phyloP scores from a whole-genome alignment of 2,329 filamentous ascomycete genomes.

The Triangularia setosa region DNA sequence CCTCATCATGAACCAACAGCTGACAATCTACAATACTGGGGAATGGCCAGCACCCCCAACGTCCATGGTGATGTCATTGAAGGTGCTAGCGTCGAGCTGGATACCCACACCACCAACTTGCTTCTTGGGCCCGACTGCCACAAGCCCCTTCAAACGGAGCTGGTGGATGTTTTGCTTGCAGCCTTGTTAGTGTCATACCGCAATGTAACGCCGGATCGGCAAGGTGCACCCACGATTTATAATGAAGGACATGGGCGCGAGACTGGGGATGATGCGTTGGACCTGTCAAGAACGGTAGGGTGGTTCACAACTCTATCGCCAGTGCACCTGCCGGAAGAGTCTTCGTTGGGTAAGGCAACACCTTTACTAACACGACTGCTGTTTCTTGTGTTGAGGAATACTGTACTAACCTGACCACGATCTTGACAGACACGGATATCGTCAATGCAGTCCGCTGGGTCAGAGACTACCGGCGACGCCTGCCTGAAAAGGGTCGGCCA shows the following conservation, averaged over 20 bases:
- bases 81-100: constrained; percentile 11
- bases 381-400: neutral
- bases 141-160: constrained; percentile 31
- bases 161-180: constrained; percentile 38
- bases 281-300: constrained; percentile 39
- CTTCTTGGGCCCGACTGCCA: constrained; percentile 37
- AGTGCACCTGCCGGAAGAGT: constrained; percentile 23
- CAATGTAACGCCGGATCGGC: constrained; percentile 31
- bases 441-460: constrained; percentile 26
- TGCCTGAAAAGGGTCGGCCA: constrained; percentile 35
- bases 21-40: constrained; percentile 26
- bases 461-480: constrained; percentile 34
- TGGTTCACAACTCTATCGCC: constrained; percentile 45
- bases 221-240: constrained; percentile 33
- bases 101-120: constrained; percentile 24
- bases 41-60: constrained; percentile 24
- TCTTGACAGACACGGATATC: constrained; percentile 13
- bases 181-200: constrained; percentile 33
- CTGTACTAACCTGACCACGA: neutral
- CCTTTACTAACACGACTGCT: too few species aligned
- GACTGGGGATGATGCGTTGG: constrained; percentile 29
- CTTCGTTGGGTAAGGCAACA: constrained; percentile 10
- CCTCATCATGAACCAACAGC: constrained; percentile 17
- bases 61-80: constrained; percentile 18
- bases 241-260: constrained; percentile 43